phyloP scores from a whole-genome alignment of 345 rosid species.

The Syzygium aqueum region DNA sequence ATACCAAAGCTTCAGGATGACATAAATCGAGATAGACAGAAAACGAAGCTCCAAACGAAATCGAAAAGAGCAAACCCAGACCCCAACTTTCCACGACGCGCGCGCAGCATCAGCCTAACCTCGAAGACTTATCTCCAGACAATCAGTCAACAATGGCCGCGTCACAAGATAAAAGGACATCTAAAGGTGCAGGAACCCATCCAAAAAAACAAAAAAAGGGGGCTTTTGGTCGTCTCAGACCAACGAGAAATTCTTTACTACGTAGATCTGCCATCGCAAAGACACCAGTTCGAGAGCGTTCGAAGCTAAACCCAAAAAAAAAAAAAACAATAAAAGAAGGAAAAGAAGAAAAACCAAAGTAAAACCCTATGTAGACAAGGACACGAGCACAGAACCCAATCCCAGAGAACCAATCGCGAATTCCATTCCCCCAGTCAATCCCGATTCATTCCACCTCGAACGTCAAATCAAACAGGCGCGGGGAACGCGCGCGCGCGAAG shows the following conservation, averaged over 20 bases:
- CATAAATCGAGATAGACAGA: background rate
- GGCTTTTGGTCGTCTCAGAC: background rate
- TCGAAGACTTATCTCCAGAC: background rate
- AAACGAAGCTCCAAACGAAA: background rate
- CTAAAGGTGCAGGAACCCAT: background rate
- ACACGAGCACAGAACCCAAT: background rate
- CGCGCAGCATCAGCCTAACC: background rate
- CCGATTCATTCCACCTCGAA: background rate
- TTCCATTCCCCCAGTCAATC: background rate
- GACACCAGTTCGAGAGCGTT: background rate
- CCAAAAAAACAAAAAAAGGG: background rate
- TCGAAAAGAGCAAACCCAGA: background rate
- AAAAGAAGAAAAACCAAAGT: background rate
- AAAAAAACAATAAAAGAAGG: background rate
- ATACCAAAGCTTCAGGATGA: background rate
- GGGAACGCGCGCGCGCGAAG: background rate
- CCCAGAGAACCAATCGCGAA: background rate
- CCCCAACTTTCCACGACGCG: background rate
- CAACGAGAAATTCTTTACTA: background rate
- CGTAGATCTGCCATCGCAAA: background rate
- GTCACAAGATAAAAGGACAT: background rate
- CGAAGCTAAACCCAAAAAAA: background rate
- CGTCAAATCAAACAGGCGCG: background rate
- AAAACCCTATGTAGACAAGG: background rate
- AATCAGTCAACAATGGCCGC: background rate